Conservation (phyloP, 106 monocot species). For the Dendrobium chrysotoxum region DNA sequence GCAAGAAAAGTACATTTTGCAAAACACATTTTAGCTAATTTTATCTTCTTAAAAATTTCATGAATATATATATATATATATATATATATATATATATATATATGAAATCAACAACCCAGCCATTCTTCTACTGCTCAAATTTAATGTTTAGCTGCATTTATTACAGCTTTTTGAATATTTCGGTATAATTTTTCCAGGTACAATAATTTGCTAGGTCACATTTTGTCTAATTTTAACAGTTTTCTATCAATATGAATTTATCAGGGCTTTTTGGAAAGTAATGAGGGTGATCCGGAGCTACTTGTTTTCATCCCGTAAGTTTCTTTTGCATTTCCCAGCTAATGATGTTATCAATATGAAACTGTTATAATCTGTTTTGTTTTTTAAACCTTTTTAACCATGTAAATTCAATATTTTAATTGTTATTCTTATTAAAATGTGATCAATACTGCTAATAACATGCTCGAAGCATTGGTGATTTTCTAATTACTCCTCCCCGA, state of each 20-base stretch:
- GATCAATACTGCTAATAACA: not conserved
- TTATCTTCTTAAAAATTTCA: not conserved
- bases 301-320: constrained; percentile 92
- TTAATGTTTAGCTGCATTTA: not conserved
- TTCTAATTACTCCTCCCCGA: no score
- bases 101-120: not conserved
- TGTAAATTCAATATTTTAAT: not conserved
- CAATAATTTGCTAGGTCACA: not conserved
- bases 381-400: not conserved
- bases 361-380: not conserved
- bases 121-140: not conserved
- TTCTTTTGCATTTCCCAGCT: not conserved
- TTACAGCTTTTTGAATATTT: not conserved
- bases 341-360: not conserved
- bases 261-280: constrained; percentile 75
- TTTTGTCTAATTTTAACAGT: not conserved
- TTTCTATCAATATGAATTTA: constrained; percentile 6
- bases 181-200: not conserved
- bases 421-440: not conserved
- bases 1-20: not conserved
- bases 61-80: no score
- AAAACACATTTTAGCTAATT: no score
- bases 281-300: constrained; percentile 84
- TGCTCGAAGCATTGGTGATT: not conserved
- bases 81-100: no score